These are phyloP conservation scores for Lichtheimia hyalospora DNA, from an alignment of 371 early-diverging fungal species.

Conservation along the genomic window DNA sequence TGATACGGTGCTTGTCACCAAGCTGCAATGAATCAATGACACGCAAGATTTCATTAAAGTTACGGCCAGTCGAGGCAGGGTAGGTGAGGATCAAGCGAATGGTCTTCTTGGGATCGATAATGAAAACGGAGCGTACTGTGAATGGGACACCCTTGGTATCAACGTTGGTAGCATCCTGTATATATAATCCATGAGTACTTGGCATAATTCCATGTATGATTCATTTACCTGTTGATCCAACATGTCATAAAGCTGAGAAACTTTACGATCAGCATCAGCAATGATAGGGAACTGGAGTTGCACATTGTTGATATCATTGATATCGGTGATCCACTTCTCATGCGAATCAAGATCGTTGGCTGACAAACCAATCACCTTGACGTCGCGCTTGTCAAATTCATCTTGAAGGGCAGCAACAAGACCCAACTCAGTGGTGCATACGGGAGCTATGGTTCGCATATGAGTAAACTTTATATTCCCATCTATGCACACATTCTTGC, in stretches of 20 bases:
- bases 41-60: constrained; percentile 94
- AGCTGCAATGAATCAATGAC: constrained; percentile 91
- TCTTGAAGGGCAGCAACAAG: constrained; percentile 78
- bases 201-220: background rate
- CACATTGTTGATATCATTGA: constrained; percentile 83
- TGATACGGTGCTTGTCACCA: constrained; percentile 82
- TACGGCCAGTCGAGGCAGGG: constrained; percentile 91
- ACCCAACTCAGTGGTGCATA: constrained; percentile 96
- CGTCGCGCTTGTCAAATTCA: constrained; percentile 79
- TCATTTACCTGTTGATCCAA: constrained; percentile 67
- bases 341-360: constrained; percentile 85
- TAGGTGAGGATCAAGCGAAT: constrained; percentile 90
- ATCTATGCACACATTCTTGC: no score
- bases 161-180: constrained; percentile 87
- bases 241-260: constrained; percentile 93
- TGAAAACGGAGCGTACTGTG: constrained; percentile 93
- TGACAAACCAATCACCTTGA: constrained; percentile 92
- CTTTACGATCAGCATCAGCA: constrained; percentile 82
- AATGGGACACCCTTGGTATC: constrained; percentile 88
- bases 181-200: background rate
- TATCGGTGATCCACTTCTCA: constrained; percentile 87
- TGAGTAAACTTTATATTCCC: background rate
- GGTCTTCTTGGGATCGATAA: constrained; percentile 90
- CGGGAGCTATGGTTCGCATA: constrained; percentile 63
- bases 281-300: constrained; percentile 89